These are phyloP conservation scores for Schrenkiella parvula DNA, from an alignment of 345 rosid genomes.

Conservation along the genomic window DNA sequence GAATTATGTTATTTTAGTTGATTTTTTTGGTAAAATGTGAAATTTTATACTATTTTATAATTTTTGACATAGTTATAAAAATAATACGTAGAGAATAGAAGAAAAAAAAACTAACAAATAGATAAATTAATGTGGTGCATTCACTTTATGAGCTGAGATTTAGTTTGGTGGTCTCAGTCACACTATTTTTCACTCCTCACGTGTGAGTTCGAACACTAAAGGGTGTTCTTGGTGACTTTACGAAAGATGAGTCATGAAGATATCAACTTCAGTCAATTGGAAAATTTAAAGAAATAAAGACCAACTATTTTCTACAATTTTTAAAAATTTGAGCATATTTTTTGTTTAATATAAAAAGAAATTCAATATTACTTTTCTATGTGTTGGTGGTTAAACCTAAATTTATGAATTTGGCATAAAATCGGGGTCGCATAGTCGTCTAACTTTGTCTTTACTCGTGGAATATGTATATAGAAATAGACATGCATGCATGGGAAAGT, in stretches of 20 bases:
- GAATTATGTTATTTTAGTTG: no score
- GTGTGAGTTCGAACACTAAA: background rate
- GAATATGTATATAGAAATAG: background rate
- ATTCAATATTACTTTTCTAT: background rate
- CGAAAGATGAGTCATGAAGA: background rate
- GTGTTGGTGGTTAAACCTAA: background rate
- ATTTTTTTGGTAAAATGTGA: no score
- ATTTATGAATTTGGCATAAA: background rate
- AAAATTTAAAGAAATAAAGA: no score
- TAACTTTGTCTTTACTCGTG: constrained; percentile 4
- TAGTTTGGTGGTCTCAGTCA: background rate
- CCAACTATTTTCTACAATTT: no score
- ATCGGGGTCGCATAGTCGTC: background rate
- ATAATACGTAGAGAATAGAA: no score
- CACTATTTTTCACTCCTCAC: background rate
- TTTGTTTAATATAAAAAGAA: background rate
- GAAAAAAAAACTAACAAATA: no score
- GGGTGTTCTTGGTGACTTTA: background rate
- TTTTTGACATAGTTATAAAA: no score
- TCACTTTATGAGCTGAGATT: no score
- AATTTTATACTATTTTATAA: no score
- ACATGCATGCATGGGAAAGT: constrained; percentile 22
- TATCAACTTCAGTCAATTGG: background rate
- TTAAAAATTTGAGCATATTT: background rate
- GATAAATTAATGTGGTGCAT: no score